phyloP scores from a whole-genome alignment of 176 grass and related monocot species.

The Oryza australiensis region DNA sequence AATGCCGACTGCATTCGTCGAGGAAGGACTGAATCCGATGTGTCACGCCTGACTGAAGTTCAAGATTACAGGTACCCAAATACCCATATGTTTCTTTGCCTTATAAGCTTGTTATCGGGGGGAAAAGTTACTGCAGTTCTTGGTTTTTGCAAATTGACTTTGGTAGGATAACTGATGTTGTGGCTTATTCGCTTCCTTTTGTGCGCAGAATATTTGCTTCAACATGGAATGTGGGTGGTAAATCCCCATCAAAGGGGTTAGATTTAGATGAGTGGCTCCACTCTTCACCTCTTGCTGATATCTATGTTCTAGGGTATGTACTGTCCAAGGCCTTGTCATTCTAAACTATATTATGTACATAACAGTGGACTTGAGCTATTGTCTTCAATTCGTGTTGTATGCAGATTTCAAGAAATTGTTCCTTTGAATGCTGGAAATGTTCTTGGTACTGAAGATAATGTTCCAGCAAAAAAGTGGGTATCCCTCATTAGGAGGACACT shows the following conservation, averaged over 20 bases:
- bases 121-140: neutral
- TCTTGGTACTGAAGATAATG: constrained; percentile 88
- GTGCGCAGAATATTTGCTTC: constrained; percentile 76
- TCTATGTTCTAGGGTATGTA: constrained; percentile 90
- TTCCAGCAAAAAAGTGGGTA: constrained; percentile 88
- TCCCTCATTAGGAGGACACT: constrained; percentile 79
- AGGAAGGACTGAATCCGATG: constrained; percentile 56
- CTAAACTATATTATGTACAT: neutral
- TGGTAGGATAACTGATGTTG: neutral
- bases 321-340: neutral
- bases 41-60: constrained; percentile 58
- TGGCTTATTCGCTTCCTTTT: neutral
- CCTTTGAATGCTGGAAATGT: constrained; percentile 98
- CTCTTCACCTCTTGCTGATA: constrained; percentile 88
- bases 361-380: neutral
- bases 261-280: constrained; percentile 96
- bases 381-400: neutral
- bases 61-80: constrained; percentile 67
- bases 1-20: constrained; percentile 29
- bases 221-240: constrained; percentile 97
- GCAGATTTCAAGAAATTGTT: constrained; percentile 97
- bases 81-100: neutral
- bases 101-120: neutral
- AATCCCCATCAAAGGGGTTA: constrained; percentile 75
- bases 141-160: constrained; percentile 17